These are phyloP conservation scores for Amphirosellinia nigrospora DNA, from an alignment of 495 filamentous ascomycete genomes.

Conservation along the genomic window DNA sequence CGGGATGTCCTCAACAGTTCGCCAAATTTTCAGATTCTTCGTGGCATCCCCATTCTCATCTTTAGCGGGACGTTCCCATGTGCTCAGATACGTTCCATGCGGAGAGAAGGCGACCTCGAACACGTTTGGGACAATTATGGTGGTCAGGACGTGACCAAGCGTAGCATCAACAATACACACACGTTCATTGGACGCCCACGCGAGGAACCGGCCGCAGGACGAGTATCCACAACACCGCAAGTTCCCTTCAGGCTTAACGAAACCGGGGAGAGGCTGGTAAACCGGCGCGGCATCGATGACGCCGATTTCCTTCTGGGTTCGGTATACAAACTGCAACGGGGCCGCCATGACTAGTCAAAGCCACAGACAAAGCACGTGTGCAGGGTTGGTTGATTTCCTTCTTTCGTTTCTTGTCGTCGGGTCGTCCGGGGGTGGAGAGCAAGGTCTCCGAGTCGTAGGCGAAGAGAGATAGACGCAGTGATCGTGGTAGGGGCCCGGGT, in stretches of 20 bases:
- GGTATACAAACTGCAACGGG: constrained; percentile 91
- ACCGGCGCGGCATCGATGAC: constrained; percentile 87
- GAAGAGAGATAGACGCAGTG: background rate
- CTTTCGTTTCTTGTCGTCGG: constrained; percentile 38
- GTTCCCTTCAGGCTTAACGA: constrained; percentile 89
- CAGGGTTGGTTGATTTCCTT: constrained; percentile 34
- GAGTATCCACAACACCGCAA: constrained; percentile 94
- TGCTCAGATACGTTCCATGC: constrained; percentile 88
- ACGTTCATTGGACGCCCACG: constrained; percentile 88
- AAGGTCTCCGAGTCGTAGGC: background rate
- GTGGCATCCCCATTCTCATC: constrained; percentile 89
- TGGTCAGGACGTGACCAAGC: constrained; percentile 75
- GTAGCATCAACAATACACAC: constrained; percentile 85
- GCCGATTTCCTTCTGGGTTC: constrained; percentile 94
- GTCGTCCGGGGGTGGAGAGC: background rate
- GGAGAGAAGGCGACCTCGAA: constrained; percentile 96
- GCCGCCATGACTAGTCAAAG: constrained; percentile 89
- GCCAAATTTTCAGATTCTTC: constrained; percentile 98
- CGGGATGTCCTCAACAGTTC: constrained; percentile 64
- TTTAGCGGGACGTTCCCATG: constrained; percentile 92
- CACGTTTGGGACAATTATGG: constrained; percentile 77
- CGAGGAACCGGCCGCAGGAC: constrained; percentile 91
- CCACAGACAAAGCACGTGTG: constrained; percentile 58
- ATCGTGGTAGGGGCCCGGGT: background rate
- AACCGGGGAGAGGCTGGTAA: constrained; percentile 84